These are phyloP conservation scores for Malus asiatica DNA, from an alignment of 306 rosid genomes.

Conservation along the genomic window DNA sequence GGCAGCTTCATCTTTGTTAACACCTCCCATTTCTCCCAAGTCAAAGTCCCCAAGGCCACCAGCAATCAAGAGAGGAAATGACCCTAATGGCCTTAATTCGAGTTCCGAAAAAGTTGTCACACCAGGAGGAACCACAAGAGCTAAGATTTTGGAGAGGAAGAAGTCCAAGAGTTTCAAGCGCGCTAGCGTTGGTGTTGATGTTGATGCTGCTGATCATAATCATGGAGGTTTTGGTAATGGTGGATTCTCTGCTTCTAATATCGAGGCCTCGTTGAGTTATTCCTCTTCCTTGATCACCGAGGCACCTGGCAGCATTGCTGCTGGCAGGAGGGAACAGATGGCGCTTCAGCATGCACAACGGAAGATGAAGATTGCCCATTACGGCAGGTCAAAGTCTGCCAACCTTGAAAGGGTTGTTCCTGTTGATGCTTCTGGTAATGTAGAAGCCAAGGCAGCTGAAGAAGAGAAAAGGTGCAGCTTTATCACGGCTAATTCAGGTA, in stretches of 20 bases:
- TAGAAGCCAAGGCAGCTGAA: slow-evolving; percentile 27
- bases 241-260: slow-evolving; percentile 6
- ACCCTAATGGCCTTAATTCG: slow-evolving; percentile 43
- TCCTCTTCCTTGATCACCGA: slow-evolving; percentile 78
- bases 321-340: slow-evolving; percentile 83
- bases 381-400: slow-evolving; percentile 95
- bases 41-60: slow-evolving; percentile 76
- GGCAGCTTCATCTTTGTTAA: slow-evolving; percentile 18
- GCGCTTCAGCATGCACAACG: slow-evolving; percentile 88
- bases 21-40: slow-evolving; percentile 69
- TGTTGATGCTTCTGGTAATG: slow-evolving; percentile 30
- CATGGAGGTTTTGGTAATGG: background rate
- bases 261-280: slow-evolving; percentile 60
- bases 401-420: slow-evolving; percentile 61
- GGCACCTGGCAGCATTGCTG: slow-evolving; percentile 95
- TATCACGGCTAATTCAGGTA: slow-evolving; percentile 88
- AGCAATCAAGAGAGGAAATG: slow-evolving; percentile 63
- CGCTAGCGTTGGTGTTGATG: background rate
- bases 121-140: slow-evolving; percentile 37
- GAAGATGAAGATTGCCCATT: slow-evolving; percentile 86
- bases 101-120: slow-evolving; percentile 58
- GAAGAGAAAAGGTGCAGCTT: slow-evolving; percentile 89
- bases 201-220: slow-evolving; percentile 15
- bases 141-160: slow-evolving; percentile 67
- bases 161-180: slow-evolving; percentile 82